Evolutionary conservation across 2,329 filamentous ascomycete genomes (phyloP).

Genomic region (Diaporthe amygdali): DNA sequence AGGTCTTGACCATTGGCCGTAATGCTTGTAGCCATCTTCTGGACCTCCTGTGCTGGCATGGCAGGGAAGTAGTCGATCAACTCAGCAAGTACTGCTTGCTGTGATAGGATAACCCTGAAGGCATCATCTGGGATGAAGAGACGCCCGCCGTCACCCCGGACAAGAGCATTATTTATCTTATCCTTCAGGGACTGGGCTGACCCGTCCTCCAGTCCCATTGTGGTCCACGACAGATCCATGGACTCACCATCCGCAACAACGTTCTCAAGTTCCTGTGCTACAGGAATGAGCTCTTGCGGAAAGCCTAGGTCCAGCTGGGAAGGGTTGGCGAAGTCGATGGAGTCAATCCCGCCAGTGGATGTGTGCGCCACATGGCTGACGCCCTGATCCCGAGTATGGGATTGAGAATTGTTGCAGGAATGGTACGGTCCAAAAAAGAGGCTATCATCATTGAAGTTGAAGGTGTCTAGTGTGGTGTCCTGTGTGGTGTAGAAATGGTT

Average conservation of each 20-base stretch:
- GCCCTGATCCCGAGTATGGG: slow-evolving; percentile 11
- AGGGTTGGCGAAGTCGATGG: slow-evolving; percentile 22
- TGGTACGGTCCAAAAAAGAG: slow-evolving; percentile 23
- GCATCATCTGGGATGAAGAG: slow-evolving; percentile 23
- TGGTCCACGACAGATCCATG: slow-evolving; percentile 21
- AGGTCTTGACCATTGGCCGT: neutral
- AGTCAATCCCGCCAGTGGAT: slow-evolving; percentile 17
- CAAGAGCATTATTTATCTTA: slow-evolving; percentile 19
- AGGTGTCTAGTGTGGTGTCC: slow-evolving; percentile 8
- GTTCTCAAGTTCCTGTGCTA: neutral
- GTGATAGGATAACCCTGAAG: slow-evolving; percentile 7
- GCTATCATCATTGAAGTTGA: slow-evolving; percentile 24
- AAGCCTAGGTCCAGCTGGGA: neutral
- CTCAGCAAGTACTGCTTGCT: slow-evolving; percentile 14
- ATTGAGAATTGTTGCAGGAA: slow-evolving; percentile 18
- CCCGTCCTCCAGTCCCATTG: neutral
- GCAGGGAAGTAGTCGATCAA: slow-evolving; percentile 1
- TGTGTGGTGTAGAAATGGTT: slow-evolving; percentile 27
- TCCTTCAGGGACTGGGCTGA: slow-evolving; percentile 17
- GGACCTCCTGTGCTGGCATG: slow-evolving; percentile 11
- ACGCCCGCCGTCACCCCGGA: slow-evolving; percentile 22
- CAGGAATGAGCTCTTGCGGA: neutral
- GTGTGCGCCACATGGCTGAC: slow-evolving; percentile 6
- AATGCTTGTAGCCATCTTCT: slow-evolving; percentile 11
- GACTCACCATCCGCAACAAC: neutral